phyloP scores from a whole-genome alignment of 2,329 filamentous ascomycete genomes.

The Myriosclerotinia curreyana region DNA sequence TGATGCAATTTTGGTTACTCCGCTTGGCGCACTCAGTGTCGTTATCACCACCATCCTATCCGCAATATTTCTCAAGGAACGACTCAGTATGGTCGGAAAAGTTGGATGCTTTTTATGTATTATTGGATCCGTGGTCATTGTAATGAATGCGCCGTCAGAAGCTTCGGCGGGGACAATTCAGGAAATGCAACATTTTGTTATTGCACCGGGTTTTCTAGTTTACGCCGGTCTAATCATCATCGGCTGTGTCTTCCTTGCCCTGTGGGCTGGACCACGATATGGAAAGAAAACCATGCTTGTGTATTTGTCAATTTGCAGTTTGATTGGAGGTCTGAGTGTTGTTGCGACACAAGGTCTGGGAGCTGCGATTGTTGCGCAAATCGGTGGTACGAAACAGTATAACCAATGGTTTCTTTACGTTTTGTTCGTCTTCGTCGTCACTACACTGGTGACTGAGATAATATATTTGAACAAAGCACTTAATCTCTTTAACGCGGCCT shows the following conservation, averaged over 20 bases:
- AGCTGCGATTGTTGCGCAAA: constrained; percentile 84
- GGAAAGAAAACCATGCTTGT: constrained; percentile 98
- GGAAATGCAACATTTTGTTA: constrained; percentile 85
- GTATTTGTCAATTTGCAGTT: constrained; percentile 93
- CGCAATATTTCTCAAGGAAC: constrained; percentile 92
- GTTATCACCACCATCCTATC: constrained; percentile 89
- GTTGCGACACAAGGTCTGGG: constrained; percentile 93
- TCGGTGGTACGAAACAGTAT: constrained; percentile 78
- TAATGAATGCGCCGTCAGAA: constrained; percentile 84
- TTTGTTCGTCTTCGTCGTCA: constrained; percentile 82
- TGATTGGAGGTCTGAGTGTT: constrained; percentile 90
- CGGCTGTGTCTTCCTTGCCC: constrained; percentile 66
- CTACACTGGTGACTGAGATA: constrained; percentile 89
- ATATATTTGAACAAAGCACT: constrained; percentile 98
- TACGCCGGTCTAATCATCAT: constrained; percentile 83
- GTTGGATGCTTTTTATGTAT: constrained; percentile 96
- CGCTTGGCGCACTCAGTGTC: constrained; percentile 84
- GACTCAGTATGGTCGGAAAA: constrained; percentile 92
- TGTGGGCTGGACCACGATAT: constrained; percentile 82
- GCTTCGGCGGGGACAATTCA: constrained; percentile 85
- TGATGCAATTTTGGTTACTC: constrained; percentile 92
- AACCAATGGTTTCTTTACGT: constrained; percentile 98
- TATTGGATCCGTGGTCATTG: constrained; percentile 87
- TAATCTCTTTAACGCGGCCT: constrained; percentile 92
- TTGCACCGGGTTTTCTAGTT: constrained; percentile 78